Evolutionary conservation across 1,284 basidiomycete genomes (phyloP).

Genomic region (Trichosporon sp.): DNA sequence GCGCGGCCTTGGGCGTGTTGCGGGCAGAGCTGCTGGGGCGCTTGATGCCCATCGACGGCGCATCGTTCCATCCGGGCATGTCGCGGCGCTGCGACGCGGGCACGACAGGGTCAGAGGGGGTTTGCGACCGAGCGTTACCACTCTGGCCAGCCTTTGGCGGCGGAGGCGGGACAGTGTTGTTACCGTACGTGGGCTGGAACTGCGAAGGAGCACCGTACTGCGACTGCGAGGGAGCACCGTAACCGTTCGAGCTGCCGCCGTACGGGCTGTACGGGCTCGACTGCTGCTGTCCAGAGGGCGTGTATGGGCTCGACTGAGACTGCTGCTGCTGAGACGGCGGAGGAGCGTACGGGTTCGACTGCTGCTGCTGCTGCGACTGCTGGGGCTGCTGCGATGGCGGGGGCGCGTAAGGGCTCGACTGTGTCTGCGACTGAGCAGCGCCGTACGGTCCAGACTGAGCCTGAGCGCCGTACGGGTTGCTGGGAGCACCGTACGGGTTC

Average conservation of each 20-base stretch:
- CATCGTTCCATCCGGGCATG: conserved; percentile 88
- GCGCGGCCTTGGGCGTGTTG: conserved; percentile 62
- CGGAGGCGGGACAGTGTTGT: conserved; percentile 19
- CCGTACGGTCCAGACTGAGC: conserved; percentile 20
- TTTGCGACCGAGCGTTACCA: conserved; percentile 19
- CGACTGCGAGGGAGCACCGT: neutral
- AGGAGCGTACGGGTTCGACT: conserved; percentile 1
- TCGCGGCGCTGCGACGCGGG: conserved; percentile 60
- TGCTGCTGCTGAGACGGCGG: conserved; percentile 14
- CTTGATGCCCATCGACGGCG: conserved; percentile 60
- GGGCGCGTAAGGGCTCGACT: conserved; percentile 36
- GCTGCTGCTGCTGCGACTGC: conserved; percentile 7
- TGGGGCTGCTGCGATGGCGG: conserved; percentile 25
- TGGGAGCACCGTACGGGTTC: conserved; percentile 18
- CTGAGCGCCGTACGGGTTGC: conserved; percentile 15
- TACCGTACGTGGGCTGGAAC: conserved; percentile 13
- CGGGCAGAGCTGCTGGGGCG: conserved; percentile 62
- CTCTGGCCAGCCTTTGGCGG: conserved; percentile 32
- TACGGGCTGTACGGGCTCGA: conserved; percentile 20
- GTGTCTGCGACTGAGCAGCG: neutral
- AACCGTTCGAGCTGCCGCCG: conserved; percentile 1
- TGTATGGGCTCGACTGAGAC: conserved; percentile 31
- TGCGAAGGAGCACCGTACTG: conserved; percentile 20
- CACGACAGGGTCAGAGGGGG: conserved; percentile 41
- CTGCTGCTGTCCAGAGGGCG: conserved; percentile 29